Conservation (phyloP, 2,329 filamentous ascomycete genomes). For the Trichoderma oligosporum region DNA sequence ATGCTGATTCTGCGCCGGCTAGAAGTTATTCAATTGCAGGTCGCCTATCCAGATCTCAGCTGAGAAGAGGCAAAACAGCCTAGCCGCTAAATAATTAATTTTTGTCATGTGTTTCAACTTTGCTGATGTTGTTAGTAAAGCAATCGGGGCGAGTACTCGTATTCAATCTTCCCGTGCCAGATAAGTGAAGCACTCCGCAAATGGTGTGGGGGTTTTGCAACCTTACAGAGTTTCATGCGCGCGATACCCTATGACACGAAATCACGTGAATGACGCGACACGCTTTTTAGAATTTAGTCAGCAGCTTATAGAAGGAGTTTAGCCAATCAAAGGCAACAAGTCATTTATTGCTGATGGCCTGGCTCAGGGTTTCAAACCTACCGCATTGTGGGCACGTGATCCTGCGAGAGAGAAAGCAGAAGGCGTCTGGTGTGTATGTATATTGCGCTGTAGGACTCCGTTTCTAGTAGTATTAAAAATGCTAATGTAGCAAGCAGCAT, state of each 20-base stretch:
- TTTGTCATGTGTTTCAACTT: background rate
- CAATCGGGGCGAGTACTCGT: too few relatives aligned
- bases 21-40: conserved; percentile 6
- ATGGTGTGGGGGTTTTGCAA: background rate
- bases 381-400: background rate
- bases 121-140: background rate
- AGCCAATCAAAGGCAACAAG: background rate
- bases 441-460: too few relatives aligned
- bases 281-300: conserved; percentile 7
- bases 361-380: background rate
- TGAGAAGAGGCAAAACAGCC: background rate
- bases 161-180: background rate
- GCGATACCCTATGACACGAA: conserved; percentile 31
- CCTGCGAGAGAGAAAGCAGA: too few relatives aligned
- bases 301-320: background rate
- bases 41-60: background rate
- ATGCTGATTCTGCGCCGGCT: background rate
- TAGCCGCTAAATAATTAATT: background rate
- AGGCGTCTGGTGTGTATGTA: background rate
- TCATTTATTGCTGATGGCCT: background rate
- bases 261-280: conserved; percentile 30
- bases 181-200: background rate
- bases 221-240: background rate
- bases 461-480: too few relatives aligned
- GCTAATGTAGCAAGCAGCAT: too few relatives aligned